These are phyloP conservation scores for Trichoderma koningii DNA, from an alignment of 2,329 filamentous ascomycete genomes.

Conservation along the genomic window DNA sequence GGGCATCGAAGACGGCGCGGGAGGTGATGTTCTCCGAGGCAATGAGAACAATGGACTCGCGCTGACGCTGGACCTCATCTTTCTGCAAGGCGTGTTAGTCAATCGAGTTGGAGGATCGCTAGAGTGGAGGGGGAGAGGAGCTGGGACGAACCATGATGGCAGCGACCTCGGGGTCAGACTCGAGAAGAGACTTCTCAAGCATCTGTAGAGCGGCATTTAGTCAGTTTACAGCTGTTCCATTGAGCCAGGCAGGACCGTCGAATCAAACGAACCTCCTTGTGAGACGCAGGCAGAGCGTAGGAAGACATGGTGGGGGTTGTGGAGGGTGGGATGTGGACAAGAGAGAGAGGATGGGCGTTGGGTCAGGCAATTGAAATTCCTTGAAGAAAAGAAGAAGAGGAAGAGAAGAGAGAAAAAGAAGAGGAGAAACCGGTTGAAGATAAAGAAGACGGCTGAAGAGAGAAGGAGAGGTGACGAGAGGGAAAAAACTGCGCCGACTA, in stretches of 20 bases:
- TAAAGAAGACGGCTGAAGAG: conserved; percentile 14
- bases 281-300: conserved; percentile 56
- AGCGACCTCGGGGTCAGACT: conserved; percentile 91
- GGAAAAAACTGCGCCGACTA: conserved; percentile 24
- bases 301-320: conserved; percentile 44
- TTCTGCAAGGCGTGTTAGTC: conserved; percentile 54
- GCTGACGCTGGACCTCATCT: conserved; percentile 93
- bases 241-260: background rate
- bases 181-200: conserved; percentile 91
- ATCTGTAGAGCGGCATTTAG: conserved; percentile 58
- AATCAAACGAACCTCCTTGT: conserved; percentile 53
- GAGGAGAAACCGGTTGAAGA: conserved; percentile 13
- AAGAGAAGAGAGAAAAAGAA: conserved; percentile 1
- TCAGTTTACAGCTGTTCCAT: conserved; percentile 24
- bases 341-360: background rate
- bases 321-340: conserved; percentile 36
- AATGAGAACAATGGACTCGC: conserved; percentile 97
- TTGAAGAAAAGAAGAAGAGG: conserved; percentile 3
- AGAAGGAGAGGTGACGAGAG: background rate
- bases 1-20: conserved; percentile 94
- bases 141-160: conserved; percentile 79
- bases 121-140: background rate
- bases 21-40: conserved; percentile 99
- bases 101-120: too few relatives aligned
- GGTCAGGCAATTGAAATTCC: conserved; percentile 2